Conservation (phyloP, 805 yeast genomes). For the Yarrowia sp. region DNA sequence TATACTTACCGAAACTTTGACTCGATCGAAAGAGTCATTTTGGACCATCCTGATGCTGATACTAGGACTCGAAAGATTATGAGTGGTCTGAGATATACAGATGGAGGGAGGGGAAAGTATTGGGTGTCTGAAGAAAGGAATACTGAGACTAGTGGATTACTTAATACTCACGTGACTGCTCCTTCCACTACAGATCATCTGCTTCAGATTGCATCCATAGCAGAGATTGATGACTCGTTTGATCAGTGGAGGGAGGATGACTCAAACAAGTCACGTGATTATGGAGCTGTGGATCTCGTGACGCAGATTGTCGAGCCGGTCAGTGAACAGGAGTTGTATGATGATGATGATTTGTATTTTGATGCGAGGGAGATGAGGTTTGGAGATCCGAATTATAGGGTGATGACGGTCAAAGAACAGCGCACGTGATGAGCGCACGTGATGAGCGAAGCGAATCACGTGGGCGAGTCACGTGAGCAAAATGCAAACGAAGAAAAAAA, state of each 20-base stretch:
- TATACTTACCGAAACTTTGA: constrained; percentile 84
- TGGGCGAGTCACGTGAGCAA: no score
- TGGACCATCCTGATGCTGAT: constrained; percentile 63
- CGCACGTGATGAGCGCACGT: not conserved
- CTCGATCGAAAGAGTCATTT: constrained; percentile 64
- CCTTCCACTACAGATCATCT: not conserved
- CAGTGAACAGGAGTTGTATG: constrained; percentile 33
- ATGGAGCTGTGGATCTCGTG: constrained; percentile 23
- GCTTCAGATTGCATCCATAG: not conserved
- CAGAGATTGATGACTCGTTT: not conserved
- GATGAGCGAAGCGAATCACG: no score
- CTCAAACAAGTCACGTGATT: not conserved
- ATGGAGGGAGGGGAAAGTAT: constrained; percentile 75
- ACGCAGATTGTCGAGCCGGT: constrained; percentile 21
- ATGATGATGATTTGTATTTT: constrained; percentile 39
- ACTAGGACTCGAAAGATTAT: constrained; percentile 67
- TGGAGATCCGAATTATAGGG: constrained; percentile 47
- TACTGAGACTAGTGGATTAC: not conserved
- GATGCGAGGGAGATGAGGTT: constrained; percentile 38
- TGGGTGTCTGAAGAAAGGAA: constrained; percentile 55
- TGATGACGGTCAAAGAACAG: constrained; percentile 39
- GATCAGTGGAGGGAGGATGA: constrained; percentile 13
- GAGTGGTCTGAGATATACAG: constrained; percentile 78
- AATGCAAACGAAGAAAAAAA: no score
- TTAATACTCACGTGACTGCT: not conserved